A percentile compares a stretch with the other conserved stretches of the same genome.
phyloP scores from a whole-genome alignment of 495 filamentous ascomycete species.

The Trichoderma gamsii region DNA sequence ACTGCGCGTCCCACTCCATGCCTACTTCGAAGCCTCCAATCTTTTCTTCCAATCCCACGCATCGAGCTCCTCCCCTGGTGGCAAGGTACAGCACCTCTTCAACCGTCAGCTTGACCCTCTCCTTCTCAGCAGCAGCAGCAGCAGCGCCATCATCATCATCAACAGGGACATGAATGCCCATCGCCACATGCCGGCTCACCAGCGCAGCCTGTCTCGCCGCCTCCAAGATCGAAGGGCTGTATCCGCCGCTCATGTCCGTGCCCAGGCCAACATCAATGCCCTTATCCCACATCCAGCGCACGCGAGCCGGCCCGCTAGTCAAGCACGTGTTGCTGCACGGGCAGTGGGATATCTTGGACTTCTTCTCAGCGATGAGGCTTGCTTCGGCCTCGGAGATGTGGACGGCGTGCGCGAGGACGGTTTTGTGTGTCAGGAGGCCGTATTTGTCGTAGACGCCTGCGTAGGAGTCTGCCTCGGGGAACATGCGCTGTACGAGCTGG shows the following conservation, averaged over 20 bases:
- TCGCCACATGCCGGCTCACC: slow-evolving; percentile 61
- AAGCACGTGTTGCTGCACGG: slow-evolving; percentile 78
- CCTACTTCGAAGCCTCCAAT: slow-evolving; percentile 76
- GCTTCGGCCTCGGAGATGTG: slow-evolving; percentile 64
- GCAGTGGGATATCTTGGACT: slow-evolving; percentile 73
- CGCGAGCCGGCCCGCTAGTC: slow-evolving; percentile 64
- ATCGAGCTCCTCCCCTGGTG: slow-evolving; percentile 71
- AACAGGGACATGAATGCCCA: slow-evolving; percentile 32
- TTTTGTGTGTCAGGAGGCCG: slow-evolving; percentile 62
- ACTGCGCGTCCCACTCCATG: slow-evolving; percentile 86
- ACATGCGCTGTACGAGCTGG: slow-evolving; percentile 59
- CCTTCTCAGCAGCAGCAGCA: slow-evolving; percentile 14
- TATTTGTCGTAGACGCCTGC: slow-evolving; percentile 70
- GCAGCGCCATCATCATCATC: slow-evolving; percentile 1
- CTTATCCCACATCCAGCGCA: slow-evolving; percentile 64
- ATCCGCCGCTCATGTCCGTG: slow-evolving; percentile 86
- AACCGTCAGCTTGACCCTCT: slow-evolving; percentile 57
- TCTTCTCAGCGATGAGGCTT: slow-evolving; percentile 50
- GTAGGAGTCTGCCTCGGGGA: slow-evolving; percentile 61
- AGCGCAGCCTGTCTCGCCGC: slow-evolving; percentile 71
- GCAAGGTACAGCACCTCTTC: slow-evolving; percentile 85
- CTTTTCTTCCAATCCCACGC: slow-evolving; percentile 60
- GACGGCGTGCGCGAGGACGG: slow-evolving; percentile 81
- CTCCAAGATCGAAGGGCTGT: slow-evolving; percentile 69
- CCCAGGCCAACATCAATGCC: slow-evolving; percentile 78